Base-by-base conservation (phyloP, 352 stramenopile species). In the Phytophthora litchii region DNA sequence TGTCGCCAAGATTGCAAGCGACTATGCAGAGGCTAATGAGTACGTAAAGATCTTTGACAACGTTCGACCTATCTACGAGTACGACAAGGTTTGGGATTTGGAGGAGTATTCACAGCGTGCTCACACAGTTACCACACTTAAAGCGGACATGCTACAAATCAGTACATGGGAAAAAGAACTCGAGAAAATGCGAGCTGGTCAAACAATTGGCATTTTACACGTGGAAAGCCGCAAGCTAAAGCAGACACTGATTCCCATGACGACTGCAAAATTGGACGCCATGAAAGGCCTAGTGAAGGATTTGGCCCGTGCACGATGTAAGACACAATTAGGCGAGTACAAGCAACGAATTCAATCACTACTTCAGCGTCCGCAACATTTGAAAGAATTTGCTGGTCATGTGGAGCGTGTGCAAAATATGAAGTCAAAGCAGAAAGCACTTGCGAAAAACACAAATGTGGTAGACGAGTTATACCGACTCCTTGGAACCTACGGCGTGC, bases 161-260 rank as follows among this genome's bases (percentile, higher is more conserved):
- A 86, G 77, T 20, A 88, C 75, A 21, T 98, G 94, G 94, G 81
- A 96, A 43, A 97, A 97, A 58, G 92, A 98, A 62, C 80, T 98
- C 13, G 90, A 98, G 52, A 97, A 97, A 46, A 97, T 98, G 90
- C 78, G 89, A 19, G 87, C 84, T 1, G 88, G 91, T 3, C 88
- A 97, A 49, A 93, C 88, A 2, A 96, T 96, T 42, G 95, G 95
- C 1, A 97, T 96, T 25, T 60, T 98, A 6, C 83, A 96, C 52
- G 91, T 98, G 4, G 95, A 98, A 59, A 96, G 83, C 40, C 76
- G 92, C 6, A 97, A 98, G 57, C 87, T 98, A 13, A 97, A 98
- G 65, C 80, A 96, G 44, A 93, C 81, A 37, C 64, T 98, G 35
- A 94, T 95, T n/a, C 93, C 92, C 0, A 96, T 97, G 75, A 96